Evolutionary conservation across 164 flowering plant genomes (phyloP), one percentile per base, ranked within the genome.

Genomic region (Vitis rupestris): DNA sequence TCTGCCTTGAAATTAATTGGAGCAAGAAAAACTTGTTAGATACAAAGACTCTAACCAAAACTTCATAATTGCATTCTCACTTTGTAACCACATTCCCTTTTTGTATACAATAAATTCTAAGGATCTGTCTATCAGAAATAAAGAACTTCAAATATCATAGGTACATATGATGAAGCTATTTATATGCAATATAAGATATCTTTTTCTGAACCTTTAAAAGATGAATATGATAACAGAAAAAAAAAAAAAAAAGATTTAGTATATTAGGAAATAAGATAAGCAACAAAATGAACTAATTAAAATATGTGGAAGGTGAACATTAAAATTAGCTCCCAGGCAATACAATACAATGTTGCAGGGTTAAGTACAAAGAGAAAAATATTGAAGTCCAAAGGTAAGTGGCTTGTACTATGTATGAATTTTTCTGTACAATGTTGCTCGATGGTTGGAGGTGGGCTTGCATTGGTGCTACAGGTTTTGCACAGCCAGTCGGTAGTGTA

Each of bases 381-480:
- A 30, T 10, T 8, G 49, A 61, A 10, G 16, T 61, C 15, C 64
- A 54, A 61, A 31, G 60, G 9, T 1, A 75, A 61, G 48, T 19
- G 67, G 64, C 31, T 29, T 23, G 14, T 82, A 89, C 98, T 74
- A 29, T 13, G 68, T 77, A 84, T 67, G 88, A 60, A 73, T 69
- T 76, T 71, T 77, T 88, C 61, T 74, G 88, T 27, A 74, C 59
- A 54, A 75, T 59, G 60, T 74, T 74, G 60, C 67, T 67, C 3
- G 81, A 29, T 59, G 74, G 77, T 68, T 76, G 78, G 50, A 54
- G 64, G 65, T 80, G 81, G 50, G 81, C 70, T 37, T 75, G 66
- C 60, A 76, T 63, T 49, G 88, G 82, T 27, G 66, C 70, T 53
- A 68, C 73, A 31, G 85, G 78, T 81, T 85, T 89, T 55, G 73